Percentiles rank a stretch among this genome's conserved stretches.
Evolutionary conservation across 768 basidiomycete genomes (phyloP).

Genomic region (Mycena rebaudengoi): DNA sequence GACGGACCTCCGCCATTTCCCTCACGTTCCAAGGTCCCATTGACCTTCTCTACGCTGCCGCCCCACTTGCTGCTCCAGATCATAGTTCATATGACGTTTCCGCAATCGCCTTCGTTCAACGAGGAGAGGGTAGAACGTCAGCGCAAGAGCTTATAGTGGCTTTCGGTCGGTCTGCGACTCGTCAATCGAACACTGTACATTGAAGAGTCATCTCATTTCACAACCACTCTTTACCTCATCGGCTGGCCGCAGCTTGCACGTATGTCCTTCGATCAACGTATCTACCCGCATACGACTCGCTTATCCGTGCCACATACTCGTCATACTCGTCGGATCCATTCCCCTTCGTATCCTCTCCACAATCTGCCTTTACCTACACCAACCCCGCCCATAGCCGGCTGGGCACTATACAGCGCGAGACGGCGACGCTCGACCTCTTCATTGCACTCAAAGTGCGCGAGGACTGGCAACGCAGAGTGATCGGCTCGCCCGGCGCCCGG

Average conservation of each 20-base stretch:
- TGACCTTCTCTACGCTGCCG: conserved; percentile 51
- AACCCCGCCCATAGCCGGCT: conserved; percentile 35
- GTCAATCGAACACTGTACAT: conserved; percentile 75
- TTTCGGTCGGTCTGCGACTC: conserved; percentile 66
- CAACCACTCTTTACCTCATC: background rate
- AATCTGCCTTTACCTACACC: conserved; percentile 31
- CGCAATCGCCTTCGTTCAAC: conserved; percentile 47
- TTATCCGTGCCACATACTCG: conserved; percentile 67
- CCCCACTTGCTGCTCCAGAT: conserved; percentile 74
- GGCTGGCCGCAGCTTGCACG: conserved; percentile 67
- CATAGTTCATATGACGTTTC: conserved; percentile 72
- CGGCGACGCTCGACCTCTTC: conserved; percentile 77
- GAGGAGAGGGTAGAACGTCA: conserved; percentile 58
- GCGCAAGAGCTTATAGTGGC: conserved; percentile 77
- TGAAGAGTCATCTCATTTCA: conserved; percentile 46
- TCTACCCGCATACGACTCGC: conserved; percentile 67
- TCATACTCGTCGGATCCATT: conserved; percentile 86
- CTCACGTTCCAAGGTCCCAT: conserved; percentile 16
- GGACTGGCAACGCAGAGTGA: too few species aligned
- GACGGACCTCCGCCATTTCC: conserved; percentile 36
- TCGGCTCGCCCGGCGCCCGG: too few species aligned
- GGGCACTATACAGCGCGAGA: conserved; percentile 73
- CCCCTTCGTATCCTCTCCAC: conserved; percentile 52
- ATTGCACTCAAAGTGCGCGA: conserved; percentile 83
- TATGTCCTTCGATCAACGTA: conserved; percentile 82